Percentiles rank a stretch among this genome's conserved stretches.
Conservation (phyloP, 2,329 filamentous ascomycete genomes). For the Phialemoniopsis sp. region DNA sequence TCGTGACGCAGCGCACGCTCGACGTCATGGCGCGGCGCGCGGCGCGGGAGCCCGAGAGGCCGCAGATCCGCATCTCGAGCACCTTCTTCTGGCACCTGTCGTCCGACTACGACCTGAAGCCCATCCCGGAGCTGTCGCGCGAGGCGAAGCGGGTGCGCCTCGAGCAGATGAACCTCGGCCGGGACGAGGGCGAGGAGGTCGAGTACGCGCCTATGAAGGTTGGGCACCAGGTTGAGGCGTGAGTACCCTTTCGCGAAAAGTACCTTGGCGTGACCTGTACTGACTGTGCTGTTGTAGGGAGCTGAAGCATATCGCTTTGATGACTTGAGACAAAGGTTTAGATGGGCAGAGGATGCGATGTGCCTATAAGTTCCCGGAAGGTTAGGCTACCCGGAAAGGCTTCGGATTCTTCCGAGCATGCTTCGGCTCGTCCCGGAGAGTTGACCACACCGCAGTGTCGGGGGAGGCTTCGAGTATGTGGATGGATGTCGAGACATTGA, state of each 20-base stretch:
- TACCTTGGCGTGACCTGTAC: no score
- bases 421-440: no score
- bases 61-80: constrained; percentile 53
- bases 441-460: no score
- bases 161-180: constrained; percentile 42
- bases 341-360: no score
- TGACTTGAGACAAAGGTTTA: constrained; percentile 26
- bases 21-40: constrained; percentile 39
- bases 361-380: no score
- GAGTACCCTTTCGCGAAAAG: constrained; percentile 16
- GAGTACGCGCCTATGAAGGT: constrained; percentile 52
- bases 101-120: constrained; percentile 50
- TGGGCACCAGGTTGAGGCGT: constrained; percentile 54
- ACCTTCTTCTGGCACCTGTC: constrained; percentile 59
- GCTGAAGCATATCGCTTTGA: constrained; percentile 48
- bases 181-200: constrained; percentile 47
- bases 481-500: no score
- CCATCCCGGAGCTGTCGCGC: constrained; percentile 42
- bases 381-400: no score
- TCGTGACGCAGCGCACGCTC: constrained; percentile 49
- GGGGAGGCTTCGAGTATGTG: no score
- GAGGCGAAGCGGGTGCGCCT: constrained; percentile 38
- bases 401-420: no score
- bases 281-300: constrained; percentile 24
- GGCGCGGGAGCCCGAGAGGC: constrained; percentile 37